Percentiles rank a stretch among this genome's conserved stretches.
Evolutionary conservation across 2,329 filamentous ascomycete genomes (phyloP).

Genomic region (Rhexocercosporidium sp.): DNA sequence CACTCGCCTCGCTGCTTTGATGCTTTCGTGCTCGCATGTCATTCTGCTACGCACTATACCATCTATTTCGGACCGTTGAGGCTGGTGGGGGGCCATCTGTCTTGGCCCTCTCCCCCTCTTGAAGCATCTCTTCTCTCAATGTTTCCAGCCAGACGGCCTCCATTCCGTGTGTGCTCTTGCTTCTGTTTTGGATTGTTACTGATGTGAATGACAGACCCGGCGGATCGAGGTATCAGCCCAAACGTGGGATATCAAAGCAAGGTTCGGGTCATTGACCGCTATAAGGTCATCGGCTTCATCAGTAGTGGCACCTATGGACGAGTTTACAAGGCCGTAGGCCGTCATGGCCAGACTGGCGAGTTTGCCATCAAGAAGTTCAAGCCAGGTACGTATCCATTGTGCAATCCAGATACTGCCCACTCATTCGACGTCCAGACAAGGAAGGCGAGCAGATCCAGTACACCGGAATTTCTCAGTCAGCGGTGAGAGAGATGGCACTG

Average conservation of each 20-base stretch:
- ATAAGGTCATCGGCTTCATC: conserved; percentile 97
- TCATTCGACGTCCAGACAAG: conserved; percentile 65
- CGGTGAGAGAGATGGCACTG: conserved; percentile 95
- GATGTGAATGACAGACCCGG: conserved; percentile 53
- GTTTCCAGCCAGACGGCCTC: conserved; percentile 38
- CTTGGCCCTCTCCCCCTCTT: conserved; percentile 7
- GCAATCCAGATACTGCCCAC: background rate
- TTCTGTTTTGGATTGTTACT: conserved; percentile 40
- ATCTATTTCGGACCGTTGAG: background rate
- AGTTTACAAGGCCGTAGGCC: conserved; percentile 91
- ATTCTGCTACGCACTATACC: background rate
- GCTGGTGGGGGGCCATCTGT: conserved; percentile 19
- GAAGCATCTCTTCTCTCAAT: conserved; percentile 30
- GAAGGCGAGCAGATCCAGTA: conserved; percentile 95
- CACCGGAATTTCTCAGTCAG: conserved; percentile 96
- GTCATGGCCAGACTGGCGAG: conserved; percentile 75
- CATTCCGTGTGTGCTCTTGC: conserved; percentile 41
- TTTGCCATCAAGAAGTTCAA: conserved; percentile 96
- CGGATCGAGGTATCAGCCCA: conserved; percentile 53
- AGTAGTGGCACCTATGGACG: conserved; percentile 97
- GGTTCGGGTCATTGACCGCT: conserved; percentile 88
- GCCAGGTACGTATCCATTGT: conserved; percentile 36
- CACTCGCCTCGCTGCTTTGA: conserved; percentile 21
- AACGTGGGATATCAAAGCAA: conserved; percentile 70
- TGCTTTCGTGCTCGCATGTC: conserved; percentile 1